Evolutionary conservation across 768 basidiomycete species (phyloP).

Genomic region (Phaffia australis): DNA sequence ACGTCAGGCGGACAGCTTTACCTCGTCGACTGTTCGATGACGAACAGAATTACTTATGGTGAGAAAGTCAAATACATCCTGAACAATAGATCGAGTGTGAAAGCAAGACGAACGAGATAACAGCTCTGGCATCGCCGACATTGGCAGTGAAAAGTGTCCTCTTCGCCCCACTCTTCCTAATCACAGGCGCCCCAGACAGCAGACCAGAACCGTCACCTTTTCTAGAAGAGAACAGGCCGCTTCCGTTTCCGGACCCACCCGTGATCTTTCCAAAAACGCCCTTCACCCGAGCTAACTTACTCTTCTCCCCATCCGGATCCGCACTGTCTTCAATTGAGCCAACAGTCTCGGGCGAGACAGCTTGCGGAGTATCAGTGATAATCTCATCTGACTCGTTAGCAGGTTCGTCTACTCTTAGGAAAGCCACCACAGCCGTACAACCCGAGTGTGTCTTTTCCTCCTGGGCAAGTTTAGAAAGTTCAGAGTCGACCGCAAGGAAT

Average conservation of each 20-base stretch:
- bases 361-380: background rate
- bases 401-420: conserved; percentile 79
- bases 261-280: conserved; percentile 18
- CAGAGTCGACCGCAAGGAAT: conserved; percentile 81
- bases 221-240: conserved; percentile 1
- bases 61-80: background rate
- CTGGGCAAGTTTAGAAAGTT: conserved; percentile 71
- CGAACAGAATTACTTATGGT: background rate
- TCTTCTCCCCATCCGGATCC: background rate
- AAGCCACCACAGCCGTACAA: conserved; percentile 92
- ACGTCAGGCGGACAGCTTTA: conserved; percentile 82
- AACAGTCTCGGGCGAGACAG: background rate
- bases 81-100: background rate
- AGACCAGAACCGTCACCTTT: background rate
- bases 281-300: conserved; percentile 21
- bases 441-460: conserved; percentile 89
- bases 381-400: conserved; percentile 31
- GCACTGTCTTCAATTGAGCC: background rate
- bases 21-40: conserved; percentile 51
- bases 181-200: background rate
- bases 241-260: conserved; percentile 6
- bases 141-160: conserved; percentile 91
- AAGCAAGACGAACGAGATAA: conserved; percentile 51
- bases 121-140: conserved; percentile 90
- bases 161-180: conserved; percentile 42